Base-by-base conservation (phyloP, 148 eudicot genomes). In the Rhododendron henanense region DNA sequence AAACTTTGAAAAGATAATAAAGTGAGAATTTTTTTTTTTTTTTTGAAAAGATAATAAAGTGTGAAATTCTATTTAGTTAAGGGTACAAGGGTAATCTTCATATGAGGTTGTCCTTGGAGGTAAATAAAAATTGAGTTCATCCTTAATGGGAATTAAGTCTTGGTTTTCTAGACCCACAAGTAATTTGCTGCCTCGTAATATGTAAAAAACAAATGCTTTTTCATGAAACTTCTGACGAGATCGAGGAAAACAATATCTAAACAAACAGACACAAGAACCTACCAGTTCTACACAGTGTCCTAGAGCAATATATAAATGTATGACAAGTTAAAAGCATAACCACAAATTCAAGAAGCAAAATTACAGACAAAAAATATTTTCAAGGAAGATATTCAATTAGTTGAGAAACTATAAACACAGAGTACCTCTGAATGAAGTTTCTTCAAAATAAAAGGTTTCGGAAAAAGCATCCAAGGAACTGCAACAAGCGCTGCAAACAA, bases 391-490 rank as follows among this genome's bases (percentile, higher is more conserved):
- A 44, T 75, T 45, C 44, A 44, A 28, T 13, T n/a, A 31, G 84
- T 59, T 44, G 25, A 21, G 35, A 55, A 77, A 65, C 69, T 11
- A 82, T 63, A 69, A 80, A 15, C 74, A 28, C 16, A 48, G 7
- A 3, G 76, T 93, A 97, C 99, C 99, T 97, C 98, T 16, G 93
- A 84, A 85, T 97, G 94, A 87, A 88, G 96, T 89, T 90, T 95
- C 93, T 85, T 97, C 89, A 97, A 88, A 90, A 97, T 94, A 86
- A 97, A 97, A 77, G 99, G 99, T 93, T 97, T 97, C 33, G 99
- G 99, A 84, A 97, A 97, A 79, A 97, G 98, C 99, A 97, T 97
- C 99, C 99, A 97, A 86, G 99, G 99, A 88, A 97, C 99, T 18
- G 99, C 99, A 88, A 97, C 76, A 79, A 97, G n/a, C 81, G 99